phyloP scores from a whole-genome alignment of 225 moss, liverwort and hornwort genomes.

The Pleurozium schreberi region DNA sequence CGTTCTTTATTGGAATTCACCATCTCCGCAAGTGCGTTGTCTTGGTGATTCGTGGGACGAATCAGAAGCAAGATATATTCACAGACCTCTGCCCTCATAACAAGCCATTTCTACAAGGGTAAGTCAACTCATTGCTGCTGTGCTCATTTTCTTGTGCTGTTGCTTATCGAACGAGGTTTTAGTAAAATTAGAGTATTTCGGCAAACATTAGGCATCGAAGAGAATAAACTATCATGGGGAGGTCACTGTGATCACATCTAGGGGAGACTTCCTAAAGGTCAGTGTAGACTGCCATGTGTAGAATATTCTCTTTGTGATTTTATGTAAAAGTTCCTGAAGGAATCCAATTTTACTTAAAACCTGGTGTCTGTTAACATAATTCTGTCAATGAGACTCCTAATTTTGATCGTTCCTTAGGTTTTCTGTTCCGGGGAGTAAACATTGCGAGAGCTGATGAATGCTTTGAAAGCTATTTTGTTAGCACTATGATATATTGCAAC shows the following conservation, averaged over 20 bases:
- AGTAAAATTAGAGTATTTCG: background rate
- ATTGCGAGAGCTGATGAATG: background rate
- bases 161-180: background rate
- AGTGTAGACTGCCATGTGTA: background rate
- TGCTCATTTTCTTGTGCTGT: background rate
- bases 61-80: constrained; percentile 52
- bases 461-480: background rate
- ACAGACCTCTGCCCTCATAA: constrained; percentile 58
- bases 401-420: background rate
- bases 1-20: constrained; percentile 49
- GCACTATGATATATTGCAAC: background rate
- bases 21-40: constrained; percentile 44
- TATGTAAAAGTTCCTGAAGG: background rate
- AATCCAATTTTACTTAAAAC: background rate
- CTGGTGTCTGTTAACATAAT: background rate
- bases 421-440: background rate
- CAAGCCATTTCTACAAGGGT: constrained; percentile 51
- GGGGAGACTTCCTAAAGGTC: background rate
- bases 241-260: background rate
- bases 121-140: background rate
- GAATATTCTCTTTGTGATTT: background rate
- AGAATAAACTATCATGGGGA: background rate
- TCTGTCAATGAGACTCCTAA: background rate
- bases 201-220: background rate
- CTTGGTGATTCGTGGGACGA: constrained; percentile 51